Base-by-base conservation (phyloP, 352 stramenopile species). In the Pelagophyceae sp. region DNA sequence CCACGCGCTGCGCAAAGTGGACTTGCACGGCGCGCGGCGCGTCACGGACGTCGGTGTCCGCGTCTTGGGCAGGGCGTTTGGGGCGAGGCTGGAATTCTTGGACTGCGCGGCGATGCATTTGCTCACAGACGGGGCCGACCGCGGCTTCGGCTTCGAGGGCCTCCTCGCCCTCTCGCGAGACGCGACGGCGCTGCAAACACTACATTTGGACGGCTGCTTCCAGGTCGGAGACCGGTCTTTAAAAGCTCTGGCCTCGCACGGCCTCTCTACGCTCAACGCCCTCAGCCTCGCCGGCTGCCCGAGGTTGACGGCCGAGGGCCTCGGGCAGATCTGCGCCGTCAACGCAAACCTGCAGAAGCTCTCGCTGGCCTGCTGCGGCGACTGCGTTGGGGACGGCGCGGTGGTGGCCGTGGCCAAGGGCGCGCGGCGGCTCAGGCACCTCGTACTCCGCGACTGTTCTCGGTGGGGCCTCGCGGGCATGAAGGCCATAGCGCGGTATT, bases 101-200 rank as follows among this genome's bases (percentile, higher is more conserved):
- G 83, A 90, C 71, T 71, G 94, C 38, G 86, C 86, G 0, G 89
- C 86, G 33, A 76, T 97, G 61, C 94, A 92, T 72, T 87, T 96
- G 75, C 85, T 97, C 0, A 96, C 91, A 25, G 92, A 97, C 77
- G 93, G 93, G n/a, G 90, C 88, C 75, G 87, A 95, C 45, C 90
- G 91, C 33, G 87, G 94, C 60, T 96, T 96, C 84, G 91, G 89
- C 0, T 83, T 96, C 2, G 92, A 96, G 81, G 93, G 93, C 1
- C 81, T 97, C 0, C 91, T 94, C 72, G 90, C 92, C 0, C 84
- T 96, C 51, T 87, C 89, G n/a, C 79, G 80, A 0, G 83, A 79
- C 74, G 75, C 72, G 20, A 58, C 64, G 45, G 76, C 65, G 11
- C 76, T 91, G 33, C 85, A 83, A 54, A 77, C 82, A 65, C 76